Base-by-base conservation (phyloP, 441 rosid genomes). In the Pelargonium citronellum region DNA sequence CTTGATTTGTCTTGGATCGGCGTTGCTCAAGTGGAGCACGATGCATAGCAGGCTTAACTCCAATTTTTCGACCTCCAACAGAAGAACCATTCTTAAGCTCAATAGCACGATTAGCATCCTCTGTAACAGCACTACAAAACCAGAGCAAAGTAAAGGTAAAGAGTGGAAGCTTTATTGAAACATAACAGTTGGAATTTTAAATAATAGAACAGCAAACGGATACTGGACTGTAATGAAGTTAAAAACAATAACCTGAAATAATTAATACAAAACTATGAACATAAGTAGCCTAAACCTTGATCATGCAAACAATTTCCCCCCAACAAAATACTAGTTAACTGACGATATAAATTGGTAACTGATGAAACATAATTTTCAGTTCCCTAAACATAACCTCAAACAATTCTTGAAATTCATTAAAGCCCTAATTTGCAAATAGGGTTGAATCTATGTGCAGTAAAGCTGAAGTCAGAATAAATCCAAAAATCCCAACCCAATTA, bases 51-150 rank as follows among this genome's bases (percentile, higher is more conserved):
- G 87, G 95, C 75, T 94, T 94, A 73, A 87, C 96, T 55, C 78
- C 81, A 78, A 94, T 83, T 77, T 83, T 89, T 66, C 93, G 96
- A 55, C 94, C 94, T 27, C 92, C 97, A 73, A 91, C 79, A 73
- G 80, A 83, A 65, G 83, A 80, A 71, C 84, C 90, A 71, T 86
- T 87, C 77, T 89, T 94, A 30, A 81, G 68, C 83, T 94, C 96
- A 70, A 90, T 85, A 17, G 99, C 87, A 69, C 89, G 86, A 69
- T 82, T 84, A 43, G 91, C 99, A 75, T 94, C 97, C 67, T 94
- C 97, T 3, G 81, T 78, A 78, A 94, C 87, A 74, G 97, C 98
- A 82, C 97, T 94, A 70, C 20, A 79, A 27, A 74, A 46, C 67
- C 75, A 10, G 63, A 15, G 70, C 47, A 49, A 55, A 41, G 19